Evolutionary conservation across 1,284 basidiomycete species (phyloP), one percentile per base, ranked within the genome.

Genomic region (Sanghuangporus baumii): DNA sequence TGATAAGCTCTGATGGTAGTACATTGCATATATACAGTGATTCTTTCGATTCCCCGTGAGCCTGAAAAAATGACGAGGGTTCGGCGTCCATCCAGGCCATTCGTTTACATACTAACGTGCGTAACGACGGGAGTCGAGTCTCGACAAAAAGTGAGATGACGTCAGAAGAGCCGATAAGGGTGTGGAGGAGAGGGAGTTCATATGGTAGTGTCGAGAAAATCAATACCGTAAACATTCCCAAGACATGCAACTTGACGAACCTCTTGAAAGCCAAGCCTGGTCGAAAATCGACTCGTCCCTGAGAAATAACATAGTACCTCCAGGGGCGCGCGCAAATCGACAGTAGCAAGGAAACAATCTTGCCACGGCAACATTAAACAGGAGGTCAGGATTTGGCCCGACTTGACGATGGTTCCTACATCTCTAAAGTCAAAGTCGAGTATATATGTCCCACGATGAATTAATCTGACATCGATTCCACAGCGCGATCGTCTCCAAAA

Each of bases 131-230:
- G 16, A 54, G 52, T 3, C 16, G 36, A 36, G n/a, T 18, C 14
- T 7, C 2, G 40, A 14, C 8, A 18, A 50, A n/a, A 18, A 50
- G 18, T 38, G 26, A 6, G 34, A 51, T 47, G 41, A 46, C 20
- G 20, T 50, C 11, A 20, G 37, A n/a, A 6, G 52, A 34, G 11
- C 52, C 52, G 46, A 61, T 61, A 12, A 61, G 36, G 5, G 60
- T 61, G 16, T 41, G 60, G 34, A 61, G 55, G 36, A 48, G 37
- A 31, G 60, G 55, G 11, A 61, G 20, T 6, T 61, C 60, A 16
- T n/a, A 40, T 7, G 31, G 36, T 12, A 2, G 2, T 26, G 14
- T 26, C 12, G 11, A 8, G 16, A n/a, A 40, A 18, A 12, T 12
- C 41, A 26, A 47, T 47, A 3, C 41, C 31, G 9, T 16, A 41